phyloP scores from a whole-genome alignment of 768 basidiomycete genomes.

The Collybia sp. region DNA sequence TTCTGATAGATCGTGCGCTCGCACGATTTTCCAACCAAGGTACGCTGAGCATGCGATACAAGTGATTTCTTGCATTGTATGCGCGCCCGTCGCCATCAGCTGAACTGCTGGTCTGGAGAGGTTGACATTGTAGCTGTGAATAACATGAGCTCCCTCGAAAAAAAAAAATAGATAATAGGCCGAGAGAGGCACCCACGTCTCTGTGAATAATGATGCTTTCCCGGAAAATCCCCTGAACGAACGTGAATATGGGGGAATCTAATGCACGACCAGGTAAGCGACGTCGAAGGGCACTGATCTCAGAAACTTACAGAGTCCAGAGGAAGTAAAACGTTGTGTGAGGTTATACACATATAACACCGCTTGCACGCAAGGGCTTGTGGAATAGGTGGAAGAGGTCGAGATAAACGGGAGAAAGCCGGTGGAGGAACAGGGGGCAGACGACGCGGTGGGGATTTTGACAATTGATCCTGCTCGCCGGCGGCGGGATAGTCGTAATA shows the following conservation, averaged over 20 bases:
- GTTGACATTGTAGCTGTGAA: constrained; percentile 31
- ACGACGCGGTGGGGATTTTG: constrained; percentile 30
- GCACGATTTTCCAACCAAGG: constrained; percentile 62
- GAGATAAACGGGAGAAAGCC: background rate
- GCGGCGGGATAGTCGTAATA: constrained; percentile 7
- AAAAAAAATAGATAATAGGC: background rate
- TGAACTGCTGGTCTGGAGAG: constrained; percentile 42
- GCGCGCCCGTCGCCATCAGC: constrained; percentile 60
- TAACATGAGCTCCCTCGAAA: constrained; percentile 24
- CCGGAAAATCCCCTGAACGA: constrained; percentile 53
- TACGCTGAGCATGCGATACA: constrained; percentile 46
- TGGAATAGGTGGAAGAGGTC: too few species aligned
- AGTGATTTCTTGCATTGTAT: constrained; percentile 53
- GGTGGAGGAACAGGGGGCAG: constrained; percentile 39
- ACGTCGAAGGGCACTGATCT: background rate
- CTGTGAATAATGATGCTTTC: constrained; percentile 54
- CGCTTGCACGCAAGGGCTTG: constrained; percentile 39
- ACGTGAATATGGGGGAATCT: constrained; percentile 42
- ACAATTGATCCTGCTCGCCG: constrained; percentile 7
- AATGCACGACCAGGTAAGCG: constrained; percentile 2
- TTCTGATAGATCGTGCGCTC: constrained; percentile 51
- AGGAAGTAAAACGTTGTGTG: constrained; percentile 35
- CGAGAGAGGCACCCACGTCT: constrained; percentile 34
- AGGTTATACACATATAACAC: constrained; percentile 41
- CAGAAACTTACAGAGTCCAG: constrained; percentile 29